Percentiles rank a stretch among this genome's conserved stretches.
Evolutionary conservation across 1,284 basidiomycete genomes (phyloP).

Genomic region (Moniliella sp.): DNA sequence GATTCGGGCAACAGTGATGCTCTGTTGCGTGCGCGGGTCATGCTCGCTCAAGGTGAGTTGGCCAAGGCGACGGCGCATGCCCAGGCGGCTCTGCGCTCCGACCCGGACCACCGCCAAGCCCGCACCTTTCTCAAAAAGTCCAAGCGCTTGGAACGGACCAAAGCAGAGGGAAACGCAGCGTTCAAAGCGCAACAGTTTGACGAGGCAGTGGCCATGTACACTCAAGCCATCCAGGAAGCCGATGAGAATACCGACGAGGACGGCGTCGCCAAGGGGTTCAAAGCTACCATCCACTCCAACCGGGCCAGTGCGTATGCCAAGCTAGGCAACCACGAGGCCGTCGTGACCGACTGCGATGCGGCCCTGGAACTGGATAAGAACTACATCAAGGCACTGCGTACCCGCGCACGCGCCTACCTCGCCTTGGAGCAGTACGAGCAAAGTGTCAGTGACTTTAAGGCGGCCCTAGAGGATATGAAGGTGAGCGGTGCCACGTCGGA

Average conservation of each 20-base stretch:
- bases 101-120: constrained; percentile 55
- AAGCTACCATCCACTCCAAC: constrained; percentile 56
- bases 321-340: constrained; percentile 47
- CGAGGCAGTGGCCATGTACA: constrained; percentile 45
- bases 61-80: constrained; percentile 51
- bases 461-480: background rate
- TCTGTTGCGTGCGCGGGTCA: constrained; percentile 53
- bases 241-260: constrained; percentile 11
- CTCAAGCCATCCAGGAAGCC: constrained; percentile 14
- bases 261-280: constrained; percentile 16
- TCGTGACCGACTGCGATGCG: constrained; percentile 49
- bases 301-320: constrained; percentile 57
- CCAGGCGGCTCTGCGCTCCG: constrained; percentile 51
- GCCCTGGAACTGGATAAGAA: constrained; percentile 47
- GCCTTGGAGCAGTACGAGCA: constrained; percentile 54
- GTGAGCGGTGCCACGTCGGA: constrained; percentile 35
- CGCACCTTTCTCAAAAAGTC: constrained; percentile 51
- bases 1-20: constrained; percentile 56
- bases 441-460: background rate
- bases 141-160: constrained; percentile 55
- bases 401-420: constrained; percentile 55
- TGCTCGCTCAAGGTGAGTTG: constrained; percentile 54
- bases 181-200: constrained; percentile 48
- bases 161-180: constrained; percentile 58
- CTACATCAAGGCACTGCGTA: constrained; percentile 64